Percentiles rank a stretch among this genome's conserved stretches.
Evolutionary conservation across 2,329 filamentous ascomycete genomes (phyloP).

Genomic region (Byssoonygena ceratinophila): DNA sequence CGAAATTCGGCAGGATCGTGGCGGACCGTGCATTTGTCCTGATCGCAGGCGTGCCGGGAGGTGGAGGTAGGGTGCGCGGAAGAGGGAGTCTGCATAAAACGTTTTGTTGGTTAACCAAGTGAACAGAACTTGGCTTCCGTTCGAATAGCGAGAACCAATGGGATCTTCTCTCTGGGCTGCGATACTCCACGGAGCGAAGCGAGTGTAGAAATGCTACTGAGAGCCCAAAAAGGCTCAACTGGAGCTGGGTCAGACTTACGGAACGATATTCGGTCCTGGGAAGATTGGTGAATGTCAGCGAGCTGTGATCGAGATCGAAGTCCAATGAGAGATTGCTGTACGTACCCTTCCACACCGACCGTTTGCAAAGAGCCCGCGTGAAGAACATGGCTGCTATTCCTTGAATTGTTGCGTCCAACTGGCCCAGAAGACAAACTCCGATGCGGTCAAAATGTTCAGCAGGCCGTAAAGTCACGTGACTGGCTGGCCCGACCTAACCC

Average conservation of each 20-base stretch:
- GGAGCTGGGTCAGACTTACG: conserved; percentile 44
- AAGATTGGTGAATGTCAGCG: conserved; percentile 15
- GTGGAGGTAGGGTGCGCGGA: conserved; percentile 37
- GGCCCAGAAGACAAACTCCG: not conserved
- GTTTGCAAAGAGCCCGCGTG: conserved; percentile 56
- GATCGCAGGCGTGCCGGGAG: conserved; percentile 60
- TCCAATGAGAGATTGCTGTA: not conserved
- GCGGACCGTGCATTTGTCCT: conserved; percentile 77
- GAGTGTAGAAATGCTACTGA: no score
- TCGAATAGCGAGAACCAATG: no score
- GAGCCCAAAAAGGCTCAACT: no score
- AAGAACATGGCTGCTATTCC: conserved; percentile 50
- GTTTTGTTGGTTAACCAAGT: not conserved
- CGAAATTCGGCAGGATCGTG: conserved; percentile 85
- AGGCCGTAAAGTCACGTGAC: not conserved
- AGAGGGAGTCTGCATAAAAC: conserved; percentile 29
- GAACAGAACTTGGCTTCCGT: not conserved
- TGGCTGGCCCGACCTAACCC: no score
- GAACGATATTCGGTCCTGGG: conserved; percentile 58
- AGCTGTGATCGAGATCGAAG: not conserved
- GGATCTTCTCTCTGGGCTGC: no score
- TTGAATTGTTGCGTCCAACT: not conserved
- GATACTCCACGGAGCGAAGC: no score
- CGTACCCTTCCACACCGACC: conserved; percentile 82
- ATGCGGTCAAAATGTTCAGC: not conserved